These are phyloP conservation scores for Betula pendula DNA, from an alignment of 306 rosid genomes.

Conservation along the genomic window DNA sequence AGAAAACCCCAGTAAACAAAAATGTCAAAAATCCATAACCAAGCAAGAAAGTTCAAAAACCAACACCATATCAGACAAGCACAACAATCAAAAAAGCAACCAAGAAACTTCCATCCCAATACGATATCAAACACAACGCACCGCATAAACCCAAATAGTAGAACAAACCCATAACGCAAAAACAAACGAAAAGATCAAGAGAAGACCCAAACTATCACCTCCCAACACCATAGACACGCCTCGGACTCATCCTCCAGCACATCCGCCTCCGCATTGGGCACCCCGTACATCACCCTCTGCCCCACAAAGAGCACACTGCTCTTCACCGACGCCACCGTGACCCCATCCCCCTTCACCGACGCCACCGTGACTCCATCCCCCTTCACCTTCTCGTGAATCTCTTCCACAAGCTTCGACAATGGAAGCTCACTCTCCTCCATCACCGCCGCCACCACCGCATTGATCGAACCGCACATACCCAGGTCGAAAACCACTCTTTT, in stretches of 20 bases:
- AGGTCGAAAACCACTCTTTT: constrained; percentile 41
- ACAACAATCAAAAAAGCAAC: background rate
- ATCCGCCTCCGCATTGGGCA: constrained; percentile 81
- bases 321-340: constrained; percentile 70
- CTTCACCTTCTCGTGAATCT: constrained; percentile 47
- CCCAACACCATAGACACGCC: constrained; percentile 96
- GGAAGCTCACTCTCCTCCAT: constrained; percentile 85
- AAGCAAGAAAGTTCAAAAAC: background rate
- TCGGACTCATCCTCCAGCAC: constrained; percentile 73
- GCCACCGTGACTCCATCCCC: constrained; percentile 49
- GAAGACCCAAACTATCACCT: constrained; percentile 45
- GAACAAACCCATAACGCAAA: background rate
- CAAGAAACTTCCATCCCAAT: background rate
- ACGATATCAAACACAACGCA: background rate
- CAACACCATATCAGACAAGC: background rate
- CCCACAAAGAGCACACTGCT: constrained; percentile 65
- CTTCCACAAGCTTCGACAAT: constrained; percentile 66
- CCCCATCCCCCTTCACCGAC: constrained; percentile 32
- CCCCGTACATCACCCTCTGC: constrained; percentile 75
- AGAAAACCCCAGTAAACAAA: background rate
- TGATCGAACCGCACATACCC: constrained; percentile 31
- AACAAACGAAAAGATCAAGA: background rate
- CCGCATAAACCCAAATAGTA: background rate
- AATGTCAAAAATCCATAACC: background rate
- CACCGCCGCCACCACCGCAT: constrained; percentile 57